Evolutionary conservation across 768 basidiomycete genomes (phyloP).

Genomic region (Termitomyces sp.): DNA sequence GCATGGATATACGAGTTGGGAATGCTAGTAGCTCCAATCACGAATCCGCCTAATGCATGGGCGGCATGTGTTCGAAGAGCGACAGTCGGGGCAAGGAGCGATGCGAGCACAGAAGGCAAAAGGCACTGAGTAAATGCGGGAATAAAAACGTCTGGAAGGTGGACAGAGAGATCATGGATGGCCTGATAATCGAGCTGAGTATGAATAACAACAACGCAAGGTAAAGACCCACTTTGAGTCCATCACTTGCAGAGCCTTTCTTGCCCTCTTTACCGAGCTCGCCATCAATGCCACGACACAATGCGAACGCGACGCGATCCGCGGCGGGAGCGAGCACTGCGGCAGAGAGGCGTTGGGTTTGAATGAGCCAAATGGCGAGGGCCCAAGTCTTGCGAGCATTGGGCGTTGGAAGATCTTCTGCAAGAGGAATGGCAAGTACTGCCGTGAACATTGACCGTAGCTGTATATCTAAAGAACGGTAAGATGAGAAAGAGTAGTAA

Average conservation of each 20-base stretch:
- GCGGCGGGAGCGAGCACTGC: slow-evolving; percentile 56
- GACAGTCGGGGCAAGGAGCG: slow-evolving; percentile 60
- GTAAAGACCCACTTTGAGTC: slow-evolving; percentile 54
- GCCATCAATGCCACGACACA: slow-evolving; percentile 75
- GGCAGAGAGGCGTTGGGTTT: slow-evolving; percentile 63
- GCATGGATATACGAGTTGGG: slow-evolving; percentile 45
- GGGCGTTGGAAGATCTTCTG: slow-evolving; percentile 66
- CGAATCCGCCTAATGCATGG: slow-evolving; percentile 70
- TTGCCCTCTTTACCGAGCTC: slow-evolving; percentile 88
- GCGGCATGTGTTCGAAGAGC: slow-evolving; percentile 68
- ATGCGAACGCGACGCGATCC: slow-evolving; percentile 63
- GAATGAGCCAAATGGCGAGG: slow-evolving; percentile 69
- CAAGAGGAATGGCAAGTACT: slow-evolving; percentile 68
- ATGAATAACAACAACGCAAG: neutral
- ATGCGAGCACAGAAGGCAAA: slow-evolving; percentile 57
- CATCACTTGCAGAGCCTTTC: slow-evolving; percentile 76
- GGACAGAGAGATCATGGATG: slow-evolving; percentile 60
- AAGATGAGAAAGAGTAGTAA: slow-evolving; percentile 8
- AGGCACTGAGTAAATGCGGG: slow-evolving; percentile 48
- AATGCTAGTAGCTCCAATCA: slow-evolving; percentile 44
- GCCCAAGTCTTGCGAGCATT: slow-evolving; percentile 86
- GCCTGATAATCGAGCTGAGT: slow-evolving; percentile 40
- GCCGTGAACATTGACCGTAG: slow-evolving; percentile 55
- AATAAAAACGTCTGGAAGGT: slow-evolving; percentile 65
- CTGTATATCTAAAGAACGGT: slow-evolving; percentile 42